phyloP scores from a whole-genome alignment of 163 green algal genomes.

The Scenedesmus sp. region DNA sequence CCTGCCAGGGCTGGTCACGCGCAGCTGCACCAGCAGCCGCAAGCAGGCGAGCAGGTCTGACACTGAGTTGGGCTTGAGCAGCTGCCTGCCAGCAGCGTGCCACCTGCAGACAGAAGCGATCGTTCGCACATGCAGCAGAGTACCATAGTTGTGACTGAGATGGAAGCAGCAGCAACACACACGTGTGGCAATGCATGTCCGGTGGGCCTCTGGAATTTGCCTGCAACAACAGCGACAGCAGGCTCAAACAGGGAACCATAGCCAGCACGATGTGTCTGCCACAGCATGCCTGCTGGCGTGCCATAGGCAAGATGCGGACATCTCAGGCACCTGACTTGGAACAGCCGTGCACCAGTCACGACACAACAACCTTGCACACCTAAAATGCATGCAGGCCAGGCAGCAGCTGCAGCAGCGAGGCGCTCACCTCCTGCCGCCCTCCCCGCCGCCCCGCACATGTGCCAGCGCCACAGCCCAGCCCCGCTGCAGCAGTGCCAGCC shows the following conservation, averaged over 20 bases:
- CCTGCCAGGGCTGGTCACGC: slow-evolving; percentile 56
- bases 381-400: not conserved
- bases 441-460: slow-evolving; percentile 51
- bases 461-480: slow-evolving; percentile 75
- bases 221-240: too few relatives aligned
- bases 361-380: not conserved
- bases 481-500: slow-evolving; percentile 70
- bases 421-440: slow-evolving; percentile 67
- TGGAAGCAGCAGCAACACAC: not conserved
- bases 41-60: slow-evolving; percentile 71
- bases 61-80: slow-evolving; percentile 63
- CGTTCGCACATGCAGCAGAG: not conserved
- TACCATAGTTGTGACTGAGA: not conserved
- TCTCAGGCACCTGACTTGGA: too few relatives aligned
- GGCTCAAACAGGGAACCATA: too few relatives aligned
- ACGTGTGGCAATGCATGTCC: too few relatives aligned
- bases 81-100: slow-evolving; percentile 59
- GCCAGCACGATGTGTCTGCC: too few relatives aligned
- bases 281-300: too few relatives aligned
- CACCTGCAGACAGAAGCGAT: slow-evolving; percentile 8
- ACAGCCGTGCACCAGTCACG: not conserved
- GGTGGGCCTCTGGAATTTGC: too few relatives aligned
- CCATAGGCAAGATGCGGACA: too few relatives aligned
- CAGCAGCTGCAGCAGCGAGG: not conserved
- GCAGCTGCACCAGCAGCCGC: slow-evolving; percentile 59